These are phyloP conservation scores for Saccharomycopsis olivae DNA, from an alignment of 805 yeast species.

Conservation along the genomic window DNA sequence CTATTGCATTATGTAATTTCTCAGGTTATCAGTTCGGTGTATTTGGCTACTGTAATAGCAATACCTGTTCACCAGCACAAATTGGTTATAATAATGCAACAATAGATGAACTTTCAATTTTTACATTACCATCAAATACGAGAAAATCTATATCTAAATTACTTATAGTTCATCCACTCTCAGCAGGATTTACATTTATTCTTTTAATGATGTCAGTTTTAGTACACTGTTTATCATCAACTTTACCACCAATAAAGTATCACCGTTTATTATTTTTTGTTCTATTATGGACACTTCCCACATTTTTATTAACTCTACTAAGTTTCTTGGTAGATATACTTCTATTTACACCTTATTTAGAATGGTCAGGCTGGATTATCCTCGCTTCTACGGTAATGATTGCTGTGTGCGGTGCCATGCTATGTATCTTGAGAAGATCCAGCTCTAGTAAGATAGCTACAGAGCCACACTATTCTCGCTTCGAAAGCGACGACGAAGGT, in stretches of 20 bases:
- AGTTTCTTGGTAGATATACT: constrained; percentile 77
- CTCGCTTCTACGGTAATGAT: constrained; percentile 56
- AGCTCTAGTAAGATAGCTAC: constrained; percentile 13
- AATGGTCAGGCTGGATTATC: constrained; percentile 82
- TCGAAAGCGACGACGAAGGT: no score
- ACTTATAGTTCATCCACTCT: constrained; percentile 57
- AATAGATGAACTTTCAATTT: constrained; percentile 27
- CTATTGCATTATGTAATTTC: constrained; percentile 39
- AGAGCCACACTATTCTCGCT: constrained; percentile 6
- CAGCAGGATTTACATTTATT: constrained; percentile 43
- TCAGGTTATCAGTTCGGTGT: constrained; percentile 51
- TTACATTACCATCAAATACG: constrained; percentile 48
- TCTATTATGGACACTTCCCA: constrained; percentile 50
- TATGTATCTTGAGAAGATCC: constrained; percentile 60
- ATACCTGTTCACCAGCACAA: constrained; percentile 30
- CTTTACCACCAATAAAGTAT: constrained; percentile 1
- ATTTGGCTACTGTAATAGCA: constrained; percentile 49
- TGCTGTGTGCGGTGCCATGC: constrained; percentile 50
- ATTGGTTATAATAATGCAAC: constrained; percentile 34
- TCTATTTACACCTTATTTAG: constrained; percentile 62
- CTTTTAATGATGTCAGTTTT: constrained; percentile 30
- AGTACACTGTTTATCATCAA: constrained; percentile 28
- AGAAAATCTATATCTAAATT: constrained; percentile 48
- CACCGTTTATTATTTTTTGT: constrained; percentile 33
- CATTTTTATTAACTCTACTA: constrained; percentile 59